Conservation (phyloP, 192 early-diverging fungal species). For the Coemansia sp. region DNA sequence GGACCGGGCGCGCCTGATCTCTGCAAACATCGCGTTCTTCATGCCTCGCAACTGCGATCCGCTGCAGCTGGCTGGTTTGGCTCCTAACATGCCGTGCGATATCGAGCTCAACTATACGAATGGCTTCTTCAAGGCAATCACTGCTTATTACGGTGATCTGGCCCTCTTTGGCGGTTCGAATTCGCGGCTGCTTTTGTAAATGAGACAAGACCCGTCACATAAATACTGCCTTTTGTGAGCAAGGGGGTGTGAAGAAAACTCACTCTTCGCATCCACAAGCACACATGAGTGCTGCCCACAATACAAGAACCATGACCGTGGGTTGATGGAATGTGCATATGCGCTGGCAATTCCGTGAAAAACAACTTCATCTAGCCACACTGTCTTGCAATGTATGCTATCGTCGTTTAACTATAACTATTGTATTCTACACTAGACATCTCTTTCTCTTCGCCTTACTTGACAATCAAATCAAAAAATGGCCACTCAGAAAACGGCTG, state of each 20-base stretch:
- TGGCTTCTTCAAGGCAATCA: slow-evolving; percentile 66
- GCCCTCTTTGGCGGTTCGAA: slow-evolving; percentile 28
- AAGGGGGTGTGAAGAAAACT: too few species aligned
- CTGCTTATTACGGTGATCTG: slow-evolving; percentile 79
- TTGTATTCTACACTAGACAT: neutral
- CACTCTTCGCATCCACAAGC: neutral
- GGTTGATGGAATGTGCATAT: neutral
- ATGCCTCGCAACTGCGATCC: slow-evolving; percentile 80
- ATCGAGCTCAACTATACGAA: slow-evolving; percentile 76
- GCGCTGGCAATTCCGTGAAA: neutral
- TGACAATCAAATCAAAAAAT: neutral
- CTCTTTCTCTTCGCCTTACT: neutral
- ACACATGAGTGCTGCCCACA: slow-evolving; percentile 9
- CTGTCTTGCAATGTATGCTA: neutral
- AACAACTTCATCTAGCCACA: neutral
- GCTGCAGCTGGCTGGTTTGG: slow-evolving; percentile 63
- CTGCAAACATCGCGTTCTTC: slow-evolving; percentile 79
- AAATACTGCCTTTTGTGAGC: neutral
- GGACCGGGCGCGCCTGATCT: slow-evolving; percentile 62
- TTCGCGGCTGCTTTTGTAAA: slow-evolving; percentile 10
- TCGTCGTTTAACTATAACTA: neutral
- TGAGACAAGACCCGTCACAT: neutral
- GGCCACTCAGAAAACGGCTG: neutral
- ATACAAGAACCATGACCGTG: neutral
- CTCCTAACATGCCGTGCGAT: slow-evolving; percentile 66